phyloP scores from a whole-genome alignment of 2,329 filamentous ascomycete genomes.

The Colletotrichum liriopes region DNA sequence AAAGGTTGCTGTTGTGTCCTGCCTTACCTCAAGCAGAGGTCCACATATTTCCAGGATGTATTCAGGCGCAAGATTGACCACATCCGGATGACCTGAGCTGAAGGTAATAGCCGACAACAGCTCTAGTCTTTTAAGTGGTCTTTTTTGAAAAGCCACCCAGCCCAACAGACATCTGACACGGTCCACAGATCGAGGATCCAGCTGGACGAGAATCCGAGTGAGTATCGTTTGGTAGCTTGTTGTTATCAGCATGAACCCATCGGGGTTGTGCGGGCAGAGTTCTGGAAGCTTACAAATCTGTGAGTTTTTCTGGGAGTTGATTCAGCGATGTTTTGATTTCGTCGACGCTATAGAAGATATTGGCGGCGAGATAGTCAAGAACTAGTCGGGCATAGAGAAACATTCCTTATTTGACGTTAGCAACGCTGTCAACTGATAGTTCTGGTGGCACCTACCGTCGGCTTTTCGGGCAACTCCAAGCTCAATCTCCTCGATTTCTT shows the following conservation, averaged over 20 bases:
- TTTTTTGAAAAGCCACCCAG: background rate
- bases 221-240: background rate
- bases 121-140: background rate
- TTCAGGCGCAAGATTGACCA: background rate
- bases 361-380: background rate
- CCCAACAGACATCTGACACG: background rate
- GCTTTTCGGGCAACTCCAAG: background rate
- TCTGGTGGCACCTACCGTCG: background rate
- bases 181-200: background rate
- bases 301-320: background rate
- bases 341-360: background rate
- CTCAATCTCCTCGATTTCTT: background rate
- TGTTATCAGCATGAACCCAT: background rate
- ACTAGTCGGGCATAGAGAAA: background rate
- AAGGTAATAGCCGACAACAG: background rate
- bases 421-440: too few relatives aligned
- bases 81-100: background rate
- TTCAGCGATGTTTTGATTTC: background rate
- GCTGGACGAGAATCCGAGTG: background rate
- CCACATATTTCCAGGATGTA: background rate
- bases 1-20: background rate
- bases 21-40: background rate
- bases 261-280: background rate
- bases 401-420: background rate
- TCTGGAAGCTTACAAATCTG: background rate